A percentile compares a stretch with the other conserved stretches of the same genome.
Conservation (phyloP, 2,329 filamentous ascomycete genomes). For the Fusarium sp. region DNA sequence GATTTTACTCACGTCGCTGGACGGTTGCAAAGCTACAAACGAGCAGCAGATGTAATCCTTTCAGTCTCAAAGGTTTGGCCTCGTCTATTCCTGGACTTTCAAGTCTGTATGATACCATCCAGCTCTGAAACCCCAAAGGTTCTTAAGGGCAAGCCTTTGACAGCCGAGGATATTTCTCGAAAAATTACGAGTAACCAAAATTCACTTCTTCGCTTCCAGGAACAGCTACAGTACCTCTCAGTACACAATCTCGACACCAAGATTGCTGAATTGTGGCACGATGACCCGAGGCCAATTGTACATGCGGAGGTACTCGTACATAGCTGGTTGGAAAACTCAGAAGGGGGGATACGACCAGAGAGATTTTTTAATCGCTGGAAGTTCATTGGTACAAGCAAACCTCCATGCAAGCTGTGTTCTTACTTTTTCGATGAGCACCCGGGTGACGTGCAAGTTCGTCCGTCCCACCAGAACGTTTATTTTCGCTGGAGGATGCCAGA, state of each 20-base stretch:
- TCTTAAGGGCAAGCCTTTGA: neutral
- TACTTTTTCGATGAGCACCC: constrained; percentile 11
- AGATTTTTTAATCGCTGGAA: constrained; percentile 12
- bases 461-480: constrained; percentile 5
- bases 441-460: constrained; percentile 4
- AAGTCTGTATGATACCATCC: constrained; percentile 4
- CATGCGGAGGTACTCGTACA: constrained; percentile 4
- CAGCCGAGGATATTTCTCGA: neutral
- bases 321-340: constrained; percentile 3
- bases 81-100: neutral
- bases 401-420: constrained; percentile 8
- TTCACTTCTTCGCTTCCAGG: too few species aligned
- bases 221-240: too few species aligned
- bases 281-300: neutral
- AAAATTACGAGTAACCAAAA: too few species aligned
- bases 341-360: constrained; percentile 4
- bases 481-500: neutral
- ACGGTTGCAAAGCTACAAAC: neutral
- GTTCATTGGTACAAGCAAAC: constrained; percentile 14
- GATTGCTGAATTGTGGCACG: neutral
- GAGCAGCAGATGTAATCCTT: neutral
- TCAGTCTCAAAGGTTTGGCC: neutral
- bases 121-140: neutral
- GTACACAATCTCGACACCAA: neutral
- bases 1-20: constrained; percentile 5